Base-by-base conservation (phyloP, 1,284 basidiomycete genomes). In the Cryptococcus amylolentus region DNA sequence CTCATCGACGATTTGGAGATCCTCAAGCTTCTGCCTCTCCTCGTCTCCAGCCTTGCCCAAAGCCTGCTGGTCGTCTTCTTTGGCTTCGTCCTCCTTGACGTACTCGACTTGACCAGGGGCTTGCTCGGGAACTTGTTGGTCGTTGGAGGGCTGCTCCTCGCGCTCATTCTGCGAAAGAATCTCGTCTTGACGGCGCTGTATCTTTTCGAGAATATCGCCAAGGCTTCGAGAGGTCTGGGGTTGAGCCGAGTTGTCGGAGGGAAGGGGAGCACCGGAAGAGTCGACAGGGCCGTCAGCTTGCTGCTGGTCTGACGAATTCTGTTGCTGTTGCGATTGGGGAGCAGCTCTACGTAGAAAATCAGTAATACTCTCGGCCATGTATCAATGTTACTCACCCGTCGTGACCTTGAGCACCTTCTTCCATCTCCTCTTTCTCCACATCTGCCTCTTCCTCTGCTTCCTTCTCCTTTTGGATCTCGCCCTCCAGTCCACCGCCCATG, bases 21-120 rank as follows among this genome's bases (percentile, higher is more conserved):
- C 86, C 61, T 86, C 84, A 49, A 97, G 80, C 68, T 88, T 90
- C 38, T 89, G 86, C 38, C 85, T 84, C 70, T 93, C 86, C 64
- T 94, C 90, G 47, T 89, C 86, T 12, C 84, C 84, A 1, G 93
- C 88, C 1, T 89, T 86, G 5, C 93, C 95, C 12, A 98, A 83
- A 1, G 93, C 92, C 74, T 98, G 92, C 83, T 89, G 87, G 51
- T 89, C 85, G 48, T 87, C 81, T 55, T 86, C 85, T 13, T 79
- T 79, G 20, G 49, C 47, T 60, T 89, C 86, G 48, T 80, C 80
- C 8, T 88, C 85, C 20, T 83, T 84, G n/a, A 90, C 79, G 74
- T 96, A 94, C 72, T 97, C 91, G 20, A 96, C 80, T 50, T 83
- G 81, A n/a, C 37, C 35, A 66, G 87, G 85, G 1, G 82, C 79